Evolutionary conservation across 768 basidiomycete species (phyloP), one percentile per base, ranked within the genome.

Genomic region (Trametes cinnabarina): DNA sequence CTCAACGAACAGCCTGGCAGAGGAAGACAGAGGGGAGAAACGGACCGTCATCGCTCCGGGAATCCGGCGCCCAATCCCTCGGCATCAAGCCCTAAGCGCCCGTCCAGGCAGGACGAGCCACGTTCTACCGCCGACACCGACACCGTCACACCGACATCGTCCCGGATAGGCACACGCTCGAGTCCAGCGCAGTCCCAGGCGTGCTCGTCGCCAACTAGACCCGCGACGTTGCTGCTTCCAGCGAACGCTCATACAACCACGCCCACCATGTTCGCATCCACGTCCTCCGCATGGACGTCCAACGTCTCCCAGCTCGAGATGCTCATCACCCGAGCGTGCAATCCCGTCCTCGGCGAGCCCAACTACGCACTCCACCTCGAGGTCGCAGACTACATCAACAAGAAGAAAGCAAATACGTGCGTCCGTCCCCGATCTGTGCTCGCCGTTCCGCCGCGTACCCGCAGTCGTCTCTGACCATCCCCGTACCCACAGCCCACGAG

Each of bases 351-450:
- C 5, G 84, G 83, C 63, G 93, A 94, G 70, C 94, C 94, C 26
- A 96, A 97, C 74, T 92, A 94, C 74, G 88, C 91, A 0, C 76
- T 88, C 25, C 92, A 98, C 70, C 82, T 99, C 63, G 94, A 98
- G 72, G 86, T 98, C 30, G 94, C 94, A 14, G 95, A 98, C 61
- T 84, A 88, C 66, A 86, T 98, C 74, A 96, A 95, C 73, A 76
- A 77, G 55, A 98, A 98, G 79, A 98, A 98, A 74, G 95, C 94
- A 0, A 98, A 99, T 76, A 92, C 83, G 93, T 95, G 73, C 62
- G 88, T 77, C 9, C 6, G 26, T 71, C 6, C 26, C 20, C n/a
- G n/a, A n/a, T n/a, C n/a, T n/a, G n/a, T n/a, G n/a, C n/a, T n/a
- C n/a, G n/a, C n/a, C n/a, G n/a, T n/a, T n/a, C n/a, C n/a, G n/a